A percentile compares a stretch with the other conserved stretches of the same genome.
phyloP scores from a whole-genome alignment of 1,139 yeast species.

The Wickerhamiella infanticola region DNA sequence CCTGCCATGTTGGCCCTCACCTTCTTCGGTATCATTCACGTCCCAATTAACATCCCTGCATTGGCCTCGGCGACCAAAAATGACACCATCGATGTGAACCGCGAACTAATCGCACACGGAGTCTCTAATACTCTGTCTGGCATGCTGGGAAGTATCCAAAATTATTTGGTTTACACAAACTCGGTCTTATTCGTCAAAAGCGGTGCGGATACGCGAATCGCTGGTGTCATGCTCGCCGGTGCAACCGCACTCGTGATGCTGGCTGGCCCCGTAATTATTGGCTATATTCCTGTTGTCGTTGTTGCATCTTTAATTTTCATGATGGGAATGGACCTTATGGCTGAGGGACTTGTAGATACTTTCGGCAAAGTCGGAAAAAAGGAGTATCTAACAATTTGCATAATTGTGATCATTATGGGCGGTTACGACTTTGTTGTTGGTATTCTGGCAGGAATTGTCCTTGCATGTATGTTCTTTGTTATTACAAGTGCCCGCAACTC shows the following conservation, averaged over 20 bases:
- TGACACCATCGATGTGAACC: slow-evolving; percentile 69
- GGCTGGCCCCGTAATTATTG: slow-evolving; percentile 84
- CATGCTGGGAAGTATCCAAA: slow-evolving; percentile 71
- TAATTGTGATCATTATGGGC: slow-evolving; percentile 88
- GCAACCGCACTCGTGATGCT: slow-evolving; percentile 73
- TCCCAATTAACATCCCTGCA: slow-evolving; percentile 95
- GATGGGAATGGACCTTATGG: slow-evolving; percentile 75
- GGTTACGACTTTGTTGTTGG: slow-evolving; percentile 90
- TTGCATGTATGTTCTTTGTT: slow-evolving; percentile 85
- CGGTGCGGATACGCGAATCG: slow-evolving; percentile 79
- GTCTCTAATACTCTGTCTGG: slow-evolving; percentile 84
- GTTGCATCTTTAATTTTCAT: slow-evolving; percentile 85
- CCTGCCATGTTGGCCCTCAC: slow-evolving; percentile 95
- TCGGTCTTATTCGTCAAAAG: slow-evolving; percentile 82
- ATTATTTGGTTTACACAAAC: slow-evolving; percentile 87
- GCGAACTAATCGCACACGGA: slow-evolving; percentile 91
- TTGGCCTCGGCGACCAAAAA: slow-evolving; percentile 79
- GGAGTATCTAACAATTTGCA: slow-evolving; percentile 70
- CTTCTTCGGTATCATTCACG: slow-evolving; percentile 88
- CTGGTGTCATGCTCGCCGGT: slow-evolving; percentile 72
- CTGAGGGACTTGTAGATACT: slow-evolving; percentile 78
- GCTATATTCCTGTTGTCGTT: slow-evolving; percentile 85
- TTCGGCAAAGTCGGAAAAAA: slow-evolving; percentile 56
- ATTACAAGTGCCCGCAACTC: slow-evolving; percentile 79
- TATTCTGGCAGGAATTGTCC: slow-evolving; percentile 71